Evolutionary conservation across 768 basidiomycete species (phyloP), one percentile per base, ranked within the genome.

Genomic region (Lentinula aciculospora): DNA sequence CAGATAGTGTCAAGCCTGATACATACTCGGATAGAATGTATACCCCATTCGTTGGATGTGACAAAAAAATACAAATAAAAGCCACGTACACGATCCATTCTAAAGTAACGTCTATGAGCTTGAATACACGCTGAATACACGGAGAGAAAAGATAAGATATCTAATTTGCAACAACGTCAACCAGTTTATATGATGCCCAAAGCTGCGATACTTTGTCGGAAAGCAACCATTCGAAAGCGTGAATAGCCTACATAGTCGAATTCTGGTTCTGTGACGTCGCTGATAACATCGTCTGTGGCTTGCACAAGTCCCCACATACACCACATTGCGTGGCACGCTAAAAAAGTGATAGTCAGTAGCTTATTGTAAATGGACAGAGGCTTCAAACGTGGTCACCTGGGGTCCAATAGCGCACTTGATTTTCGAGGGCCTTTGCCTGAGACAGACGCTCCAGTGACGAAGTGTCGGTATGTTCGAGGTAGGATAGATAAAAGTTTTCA

Each of bases 231-330:
- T 34, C 89, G 82, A 68, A 81, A 81, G 60, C 72, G 75, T 17
- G 94, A 86, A 68, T 97, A 98, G 10, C 78, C 77, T 60, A 98
- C 70, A 71, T 98, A 97, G 71, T 98, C 90, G 68, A 97, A 98
- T 62, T 94, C 96, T 15, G 81, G 81, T 62, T 84, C 79, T 36
- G 70, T 74, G 45, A 78, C 80, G 39, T 77, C 74, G 17, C 72
- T 78, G 63, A 86, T 81, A 6, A 92, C 61, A 63, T 86, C 82
- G 63, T 92, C 90, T 61, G 82, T 82, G 5, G 92, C 93, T 71
- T 96, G 94, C 4, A 98, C 84, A 61, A 98, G 78, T 7, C 91
- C 94, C 97, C 97, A 99, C 44, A 98, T 74, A 6, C 90, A 85
- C 94, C 96, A 98, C 81, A 89, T 86, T 12, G 82, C 94, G 64